These are phyloP conservation scores for Pyricularia sp. DNA, from an alignment of 2,329 filamentous ascomycete species.

Conservation along the genomic window DNA sequence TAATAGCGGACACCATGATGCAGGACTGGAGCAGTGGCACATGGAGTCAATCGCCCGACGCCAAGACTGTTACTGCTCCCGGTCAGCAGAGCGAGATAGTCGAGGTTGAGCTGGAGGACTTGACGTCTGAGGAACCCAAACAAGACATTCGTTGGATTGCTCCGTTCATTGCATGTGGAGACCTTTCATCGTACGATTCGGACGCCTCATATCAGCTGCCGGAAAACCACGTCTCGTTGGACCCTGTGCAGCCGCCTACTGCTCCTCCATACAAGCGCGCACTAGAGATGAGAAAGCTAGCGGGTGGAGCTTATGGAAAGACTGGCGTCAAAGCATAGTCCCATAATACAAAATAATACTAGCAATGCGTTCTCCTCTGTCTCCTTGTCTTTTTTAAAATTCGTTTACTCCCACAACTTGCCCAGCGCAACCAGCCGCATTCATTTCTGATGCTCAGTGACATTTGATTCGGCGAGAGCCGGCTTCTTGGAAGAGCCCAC, in stretches of 20 bases:
- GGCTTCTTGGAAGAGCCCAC: constrained; percentile 20
- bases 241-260: constrained; percentile 90
- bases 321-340: constrained; percentile 32
- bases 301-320: constrained; percentile 70
- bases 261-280: constrained; percentile 92
- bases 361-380: constrained; percentile 7
- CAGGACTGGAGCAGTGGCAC: constrained; percentile 35
- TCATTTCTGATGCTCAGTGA: neutral
- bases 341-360: neutral
- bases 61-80: neutral
- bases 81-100: constrained; percentile 23
- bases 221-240: constrained; percentile 74
- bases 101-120: constrained; percentile 42
- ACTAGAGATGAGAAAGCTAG: constrained; percentile 69
- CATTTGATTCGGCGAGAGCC: constrained; percentile 8
- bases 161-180: constrained; percentile 93
- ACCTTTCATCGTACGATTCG: constrained; percentile 88
- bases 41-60: constrained; percentile 26
- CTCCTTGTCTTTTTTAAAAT: neutral
- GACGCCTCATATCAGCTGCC: constrained; percentile 91
- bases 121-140: constrained; percentile 18
- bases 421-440: neutral
- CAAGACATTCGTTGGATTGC: constrained; percentile 70
- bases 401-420: neutral
- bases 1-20: constrained; percentile 30